These are phyloP conservation scores for Salicornia ramosissima DNA, from an alignment of 148 eudicot genomes.

Conservation along the genomic window DNA sequence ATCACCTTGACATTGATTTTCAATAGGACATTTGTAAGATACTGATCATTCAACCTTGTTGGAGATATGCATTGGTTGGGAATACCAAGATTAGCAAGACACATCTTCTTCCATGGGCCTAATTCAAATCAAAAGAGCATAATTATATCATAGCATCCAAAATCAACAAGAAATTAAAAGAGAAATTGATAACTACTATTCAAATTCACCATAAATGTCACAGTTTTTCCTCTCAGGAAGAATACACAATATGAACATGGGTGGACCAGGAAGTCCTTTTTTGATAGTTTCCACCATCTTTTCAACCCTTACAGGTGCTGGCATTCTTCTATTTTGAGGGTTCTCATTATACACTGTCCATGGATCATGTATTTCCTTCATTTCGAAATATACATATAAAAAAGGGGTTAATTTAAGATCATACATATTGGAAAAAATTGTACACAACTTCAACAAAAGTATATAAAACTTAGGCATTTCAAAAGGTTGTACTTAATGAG, in stretches of 20 bases:
- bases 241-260: conserved; percentile 32
- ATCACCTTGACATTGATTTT: conserved; percentile 78
- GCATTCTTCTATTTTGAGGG: conserved; percentile 30
- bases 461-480: not conserved
- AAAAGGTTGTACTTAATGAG: not conserved
- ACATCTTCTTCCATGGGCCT: conserved; percentile 76
- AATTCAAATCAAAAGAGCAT: not conserved
- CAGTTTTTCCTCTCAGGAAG: conserved; percentile 45
- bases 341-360: conserved; percentile 34
- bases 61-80: conserved; percentile 74
- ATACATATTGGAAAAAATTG: not conserved
- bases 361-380: conserved; percentile 32
- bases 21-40: conserved; percentile 66
- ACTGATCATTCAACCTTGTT: conserved; percentile 62
- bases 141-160: not conserved
- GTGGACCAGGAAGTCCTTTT: conserved; percentile 37
- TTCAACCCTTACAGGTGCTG: conserved; percentile 43
- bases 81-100: conserved; percentile 52
- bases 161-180: not conserved
- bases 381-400: not conserved
- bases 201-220: conserved; percentile 35
- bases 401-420: no score
- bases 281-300: conserved; percentile 36
- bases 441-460: no score
- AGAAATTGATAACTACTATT: not conserved